These are phyloP conservation scores for Ocimum tenuiflorum DNA, from an alignment of 257 asterid species.

Conservation along the genomic window DNA sequence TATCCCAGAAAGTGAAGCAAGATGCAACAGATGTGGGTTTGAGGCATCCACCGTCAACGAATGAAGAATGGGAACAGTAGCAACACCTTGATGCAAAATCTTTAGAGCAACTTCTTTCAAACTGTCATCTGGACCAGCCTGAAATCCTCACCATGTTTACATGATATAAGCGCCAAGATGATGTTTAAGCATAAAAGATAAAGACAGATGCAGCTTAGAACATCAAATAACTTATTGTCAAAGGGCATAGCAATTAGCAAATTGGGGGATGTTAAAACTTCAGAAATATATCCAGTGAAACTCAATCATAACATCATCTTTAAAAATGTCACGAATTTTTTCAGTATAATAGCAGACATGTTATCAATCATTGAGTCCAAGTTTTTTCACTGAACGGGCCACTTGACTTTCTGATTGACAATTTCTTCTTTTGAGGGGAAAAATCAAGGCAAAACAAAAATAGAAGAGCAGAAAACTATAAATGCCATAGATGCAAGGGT, in stretches of 20 bases:
- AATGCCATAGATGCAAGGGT: neutral
- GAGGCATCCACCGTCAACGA: slow-evolving; percentile 53
- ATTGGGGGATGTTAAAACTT: neutral
- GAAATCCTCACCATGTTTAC: slow-evolving; percentile 26
- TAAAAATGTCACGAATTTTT: neutral
- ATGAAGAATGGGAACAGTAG: slow-evolving; percentile 79
- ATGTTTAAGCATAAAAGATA: slow-evolving; percentile 9
- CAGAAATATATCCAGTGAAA: neutral
- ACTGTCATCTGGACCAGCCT: slow-evolving; percentile 91
- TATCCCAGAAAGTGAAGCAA: slow-evolving; percentile 82
- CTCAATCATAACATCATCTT: neutral
- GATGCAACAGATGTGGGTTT: slow-evolving; percentile 69
- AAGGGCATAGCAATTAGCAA: neutral
- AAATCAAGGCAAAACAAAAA: slow-evolving; percentile 1
- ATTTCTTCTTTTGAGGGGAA: too few species aligned
- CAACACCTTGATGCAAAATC: slow-evolving; percentile 64
- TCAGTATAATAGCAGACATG: neutral
- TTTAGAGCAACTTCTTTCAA: slow-evolving; percentile 74
- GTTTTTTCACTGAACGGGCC: neutral
- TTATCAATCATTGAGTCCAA: neutral
- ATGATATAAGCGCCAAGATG: slow-evolving; percentile 3
- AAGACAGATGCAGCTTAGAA: neutral
- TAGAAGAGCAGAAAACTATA: neutral
- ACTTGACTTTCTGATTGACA: neutral
- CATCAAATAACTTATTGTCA: neutral